Evolutionary conservation across 352 stramenopile species (phyloP).

Genomic region (Achlya hypogyna): DNA sequence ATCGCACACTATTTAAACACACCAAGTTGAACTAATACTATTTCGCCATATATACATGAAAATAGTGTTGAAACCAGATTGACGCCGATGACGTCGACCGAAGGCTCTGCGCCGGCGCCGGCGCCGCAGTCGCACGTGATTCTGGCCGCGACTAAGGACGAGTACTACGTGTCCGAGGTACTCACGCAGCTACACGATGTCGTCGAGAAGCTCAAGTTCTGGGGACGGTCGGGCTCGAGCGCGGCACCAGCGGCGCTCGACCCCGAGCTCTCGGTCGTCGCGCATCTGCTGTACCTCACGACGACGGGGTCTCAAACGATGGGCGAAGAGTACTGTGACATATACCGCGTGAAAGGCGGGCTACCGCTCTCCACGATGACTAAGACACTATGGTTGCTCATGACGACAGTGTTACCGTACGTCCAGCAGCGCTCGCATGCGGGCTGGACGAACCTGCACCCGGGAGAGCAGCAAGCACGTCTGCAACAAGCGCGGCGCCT

Average conservation of each 20-base stretch:
- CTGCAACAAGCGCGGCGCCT: conserved; percentile 38
- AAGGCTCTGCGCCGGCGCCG: not conserved
- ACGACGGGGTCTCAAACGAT: conserved; percentile 42
- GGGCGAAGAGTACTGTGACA: conserved; percentile 82
- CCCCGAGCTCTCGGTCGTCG: conserved; percentile 3
- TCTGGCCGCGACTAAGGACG: conserved; percentile 14
- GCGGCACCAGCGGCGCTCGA: not conserved
- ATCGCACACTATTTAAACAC: not conserved
- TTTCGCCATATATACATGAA: not conserved
- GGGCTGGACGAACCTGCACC: conserved; percentile 59
- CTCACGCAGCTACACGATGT: conserved; percentile 8
- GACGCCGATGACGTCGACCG: not conserved
- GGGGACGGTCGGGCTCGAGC: not conserved
- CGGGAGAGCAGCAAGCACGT: conserved; percentile 3
- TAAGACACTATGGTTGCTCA: conserved; percentile 49
- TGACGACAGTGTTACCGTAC: conserved; percentile 49
- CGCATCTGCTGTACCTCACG: conserved; percentile 8
- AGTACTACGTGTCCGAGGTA: conserved; percentile 15
- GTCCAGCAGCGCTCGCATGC: conserved; percentile 47
- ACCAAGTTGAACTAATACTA: no score
- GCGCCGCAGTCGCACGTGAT: conserved; percentile 17
- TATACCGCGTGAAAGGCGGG: conserved; percentile 41
- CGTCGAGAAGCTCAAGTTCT: conserved; percentile 20
- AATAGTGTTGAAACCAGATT: not conserved
- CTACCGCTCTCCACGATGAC: conserved; percentile 28